Conservation (phyloP, 2,329 filamentous ascomycete genomes). For the Trichoderma guizhouense region DNA sequence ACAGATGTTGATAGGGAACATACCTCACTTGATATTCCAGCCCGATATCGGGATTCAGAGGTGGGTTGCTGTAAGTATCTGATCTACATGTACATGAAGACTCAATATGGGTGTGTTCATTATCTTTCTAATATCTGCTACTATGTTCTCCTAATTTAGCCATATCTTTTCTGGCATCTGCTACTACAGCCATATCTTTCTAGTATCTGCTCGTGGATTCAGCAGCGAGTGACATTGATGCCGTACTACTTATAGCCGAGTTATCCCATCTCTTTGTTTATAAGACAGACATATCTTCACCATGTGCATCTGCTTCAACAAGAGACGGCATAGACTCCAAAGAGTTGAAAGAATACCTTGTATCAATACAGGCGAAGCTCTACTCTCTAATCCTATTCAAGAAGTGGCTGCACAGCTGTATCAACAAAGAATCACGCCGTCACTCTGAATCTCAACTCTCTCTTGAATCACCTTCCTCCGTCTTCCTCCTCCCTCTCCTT, state of each 20-base stretch:
- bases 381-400: background rate
- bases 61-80: background rate
- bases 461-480: background rate
- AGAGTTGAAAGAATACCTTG: background rate
- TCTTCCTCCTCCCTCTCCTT: background rate
- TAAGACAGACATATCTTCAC: background rate
- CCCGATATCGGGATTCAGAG: background rate
- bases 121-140: no score
- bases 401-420: background rate
- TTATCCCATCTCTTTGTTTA: no score
- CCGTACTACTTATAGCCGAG: no score
- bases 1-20: background rate
- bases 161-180: no score
- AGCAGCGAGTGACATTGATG: no score
- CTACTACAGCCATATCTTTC: no score
- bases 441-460: background rate
- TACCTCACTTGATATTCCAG: background rate
- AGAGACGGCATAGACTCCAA: background rate
- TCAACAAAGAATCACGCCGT: background rate
- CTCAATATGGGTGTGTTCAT: no score
- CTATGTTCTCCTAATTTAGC: no score
- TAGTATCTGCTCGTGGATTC: no score
- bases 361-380: background rate
- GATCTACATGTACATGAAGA: no score
- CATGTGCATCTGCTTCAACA: background rate